Evolutionary conservation across 148 eudicot species (phyloP).

Genomic region (Camellia granthamiana): DNA sequence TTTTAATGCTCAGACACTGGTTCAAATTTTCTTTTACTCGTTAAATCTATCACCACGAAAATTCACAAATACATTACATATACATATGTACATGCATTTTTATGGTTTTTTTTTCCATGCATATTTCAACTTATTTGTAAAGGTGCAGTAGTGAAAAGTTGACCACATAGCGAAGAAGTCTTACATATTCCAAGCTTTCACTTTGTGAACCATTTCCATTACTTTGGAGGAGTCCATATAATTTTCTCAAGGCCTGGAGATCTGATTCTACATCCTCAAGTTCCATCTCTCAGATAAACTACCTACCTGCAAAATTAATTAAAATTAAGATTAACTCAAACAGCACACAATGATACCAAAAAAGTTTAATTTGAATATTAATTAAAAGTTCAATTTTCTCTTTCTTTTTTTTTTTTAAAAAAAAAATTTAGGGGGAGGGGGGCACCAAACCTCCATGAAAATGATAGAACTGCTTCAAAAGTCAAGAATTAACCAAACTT

Average conservation of each 20-base stretch:
- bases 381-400: too few relatives aligned
- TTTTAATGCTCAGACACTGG: neutral
- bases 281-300: slow-evolving; percentile 6
- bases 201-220: neutral
- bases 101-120: neutral
- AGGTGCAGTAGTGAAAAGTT: neutral
- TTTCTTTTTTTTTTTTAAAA: neutral
- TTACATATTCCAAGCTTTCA: slow-evolving; percentile 4
- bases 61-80: neutral
- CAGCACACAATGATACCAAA: neutral
- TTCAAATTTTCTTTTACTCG: neutral
- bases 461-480: neutral
- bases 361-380: neutral
- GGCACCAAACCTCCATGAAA: neutral
- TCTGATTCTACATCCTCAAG: slow-evolving; percentile 17
- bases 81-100: neutral
- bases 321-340: neutral
- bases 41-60: neutral
- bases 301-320: slow-evolving; percentile 3
- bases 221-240: slow-evolving; percentile 21
- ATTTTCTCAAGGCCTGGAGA: slow-evolving; percentile 25
- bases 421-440: neutral
- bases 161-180: neutral
- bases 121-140: neutral
- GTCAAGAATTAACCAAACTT: too few relatives aligned